These are phyloP conservation scores for Didymosphaeria variabile DNA, from an alignment of 2,329 filamentous ascomycete genomes.

Conservation along the genomic window DNA sequence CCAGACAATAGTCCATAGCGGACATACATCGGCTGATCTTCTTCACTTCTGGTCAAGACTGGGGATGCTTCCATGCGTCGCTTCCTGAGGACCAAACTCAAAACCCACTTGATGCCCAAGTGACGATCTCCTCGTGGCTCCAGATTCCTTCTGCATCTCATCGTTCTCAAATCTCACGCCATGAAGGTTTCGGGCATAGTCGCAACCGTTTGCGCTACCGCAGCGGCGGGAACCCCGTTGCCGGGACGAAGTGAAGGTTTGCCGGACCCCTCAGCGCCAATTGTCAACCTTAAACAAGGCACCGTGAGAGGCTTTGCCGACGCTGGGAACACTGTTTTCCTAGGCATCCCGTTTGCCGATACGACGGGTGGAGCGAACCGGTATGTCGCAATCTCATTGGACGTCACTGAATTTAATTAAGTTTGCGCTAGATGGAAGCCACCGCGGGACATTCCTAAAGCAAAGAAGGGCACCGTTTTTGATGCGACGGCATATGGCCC, in stretches of 20 bases:
- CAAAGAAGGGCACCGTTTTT: conserved; percentile 23
- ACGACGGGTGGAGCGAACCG: conserved; percentile 34
- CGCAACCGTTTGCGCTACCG: conserved; percentile 16
- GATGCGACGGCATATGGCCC: conserved; percentile 32
- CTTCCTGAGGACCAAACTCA: not conserved
- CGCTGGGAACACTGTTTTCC: conserved; percentile 32
- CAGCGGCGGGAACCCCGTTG: conserved; percentile 18
- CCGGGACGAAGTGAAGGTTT: conserved; percentile 10
- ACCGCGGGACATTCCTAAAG: conserved; percentile 24
- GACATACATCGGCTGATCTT: not conserved
- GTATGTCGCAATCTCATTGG: conserved; percentile 16
- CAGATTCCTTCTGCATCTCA: not conserved
- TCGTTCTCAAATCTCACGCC: not conserved
- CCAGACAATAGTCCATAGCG: not conserved
- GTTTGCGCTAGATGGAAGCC: conserved; percentile 28
- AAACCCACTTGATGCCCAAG: conserved; percentile 5
- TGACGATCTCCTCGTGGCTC: not conserved
- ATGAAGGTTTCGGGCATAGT: conserved; percentile 22
- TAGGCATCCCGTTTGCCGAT: conserved; percentile 37
- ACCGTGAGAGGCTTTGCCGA: conserved; percentile 31
- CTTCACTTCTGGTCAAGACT: not conserved
- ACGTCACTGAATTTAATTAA: not conserved
- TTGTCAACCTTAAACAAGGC: conserved; percentile 25
- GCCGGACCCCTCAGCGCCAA: conserved; percentile 19
- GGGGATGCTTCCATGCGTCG: not conserved